These are phyloP conservation scores for Mycocentrospora acerina DNA, from an alignment of 2,329 filamentous ascomycete genomes.

Conservation along the genomic window DNA sequence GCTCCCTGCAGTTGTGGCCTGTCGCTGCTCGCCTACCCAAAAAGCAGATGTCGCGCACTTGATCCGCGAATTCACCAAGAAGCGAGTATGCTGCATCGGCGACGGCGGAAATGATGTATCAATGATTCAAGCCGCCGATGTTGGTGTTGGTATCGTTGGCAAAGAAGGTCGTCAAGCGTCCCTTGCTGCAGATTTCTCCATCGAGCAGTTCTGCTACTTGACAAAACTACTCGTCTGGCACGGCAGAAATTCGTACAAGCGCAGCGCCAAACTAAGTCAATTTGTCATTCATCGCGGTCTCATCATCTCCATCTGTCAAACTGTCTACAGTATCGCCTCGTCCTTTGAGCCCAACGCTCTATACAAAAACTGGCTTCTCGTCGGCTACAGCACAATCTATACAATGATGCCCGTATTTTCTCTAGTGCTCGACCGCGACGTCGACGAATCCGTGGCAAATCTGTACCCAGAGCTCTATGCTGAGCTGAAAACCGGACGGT, in stretches of 20 bases:
- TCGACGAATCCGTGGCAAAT: constrained; percentile 90
- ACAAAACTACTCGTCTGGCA: constrained; percentile 99
- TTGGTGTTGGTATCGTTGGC: constrained; percentile 95
- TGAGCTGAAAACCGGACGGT: constrained; percentile 86
- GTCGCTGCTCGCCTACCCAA: constrained; percentile 93
- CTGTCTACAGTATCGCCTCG: constrained; percentile 92
- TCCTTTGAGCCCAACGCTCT: constrained; percentile 91
- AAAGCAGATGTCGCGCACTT: constrained; percentile 92
- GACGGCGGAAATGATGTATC: constrained; percentile 98
- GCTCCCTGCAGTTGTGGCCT: constrained; percentile 90
- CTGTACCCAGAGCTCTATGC: constrained; percentile 97
- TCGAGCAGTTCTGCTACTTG: constrained; percentile 91
- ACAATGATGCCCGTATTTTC: constrained; percentile 92
- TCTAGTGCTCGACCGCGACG: constrained; percentile 90
- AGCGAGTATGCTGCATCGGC: constrained; percentile 95
- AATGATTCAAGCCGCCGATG: constrained; percentile 98
- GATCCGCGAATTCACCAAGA: constrained; percentile 88
- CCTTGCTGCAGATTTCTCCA: constrained; percentile 93
- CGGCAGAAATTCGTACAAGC: constrained; percentile 94
- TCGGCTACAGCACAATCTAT: constrained; percentile 95
- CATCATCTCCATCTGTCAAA: constrained; percentile 94
- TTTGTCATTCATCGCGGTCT: constrained; percentile 97
- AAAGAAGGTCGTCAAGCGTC: constrained; percentile 96
- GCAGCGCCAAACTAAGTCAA: constrained; percentile 90
- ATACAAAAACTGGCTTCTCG: constrained; percentile 92